Percentiles rank a stretch among this genome's conserved stretches.
Conservation (phyloP, 2,329 filamentous ascomycete species). For the Onygena corvina region DNA sequence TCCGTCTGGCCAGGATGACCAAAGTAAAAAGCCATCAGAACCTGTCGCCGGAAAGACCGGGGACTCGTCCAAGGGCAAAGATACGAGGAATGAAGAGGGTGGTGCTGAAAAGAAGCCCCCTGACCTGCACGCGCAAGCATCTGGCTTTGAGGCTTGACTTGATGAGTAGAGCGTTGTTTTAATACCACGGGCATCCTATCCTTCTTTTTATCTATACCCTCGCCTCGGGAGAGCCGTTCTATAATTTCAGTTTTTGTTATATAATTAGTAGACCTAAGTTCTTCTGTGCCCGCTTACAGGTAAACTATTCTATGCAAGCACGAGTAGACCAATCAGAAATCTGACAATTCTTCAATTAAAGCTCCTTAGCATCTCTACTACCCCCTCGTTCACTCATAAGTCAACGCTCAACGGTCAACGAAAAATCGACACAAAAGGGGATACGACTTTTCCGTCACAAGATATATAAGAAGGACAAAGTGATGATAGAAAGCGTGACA, state of each 20-base stretch:
- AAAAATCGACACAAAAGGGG: background rate
- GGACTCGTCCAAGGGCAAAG: too few relatives aligned
- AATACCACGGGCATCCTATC: background rate
- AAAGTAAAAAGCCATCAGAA: background rate
- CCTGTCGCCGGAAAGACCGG: background rate
- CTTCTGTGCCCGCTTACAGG: too few relatives aligned
- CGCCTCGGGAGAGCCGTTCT: background rate
- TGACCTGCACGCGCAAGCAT: background rate
- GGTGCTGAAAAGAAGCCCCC: background rate
- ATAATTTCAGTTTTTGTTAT: too few relatives aligned
- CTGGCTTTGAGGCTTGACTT: background rate
- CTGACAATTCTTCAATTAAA: too few relatives aligned
- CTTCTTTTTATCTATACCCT: background rate
- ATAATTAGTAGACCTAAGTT: too few relatives aligned
- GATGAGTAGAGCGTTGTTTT: background rate
- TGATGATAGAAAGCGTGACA: background rate
- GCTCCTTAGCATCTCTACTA: slow-evolving; percentile 6
- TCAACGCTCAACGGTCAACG: background rate
- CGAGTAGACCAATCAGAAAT: too few relatives aligned
- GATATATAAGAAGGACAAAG: background rate
- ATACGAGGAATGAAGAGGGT: too few relatives aligned
- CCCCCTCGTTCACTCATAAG: background rate
- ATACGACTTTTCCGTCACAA: background rate
- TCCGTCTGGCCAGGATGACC: background rate
- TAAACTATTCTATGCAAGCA: too few relatives aligned